phyloP scores from a whole-genome alignment of 1,284 basidiomycete genomes.

The Cryptococcus floricola region DNA sequence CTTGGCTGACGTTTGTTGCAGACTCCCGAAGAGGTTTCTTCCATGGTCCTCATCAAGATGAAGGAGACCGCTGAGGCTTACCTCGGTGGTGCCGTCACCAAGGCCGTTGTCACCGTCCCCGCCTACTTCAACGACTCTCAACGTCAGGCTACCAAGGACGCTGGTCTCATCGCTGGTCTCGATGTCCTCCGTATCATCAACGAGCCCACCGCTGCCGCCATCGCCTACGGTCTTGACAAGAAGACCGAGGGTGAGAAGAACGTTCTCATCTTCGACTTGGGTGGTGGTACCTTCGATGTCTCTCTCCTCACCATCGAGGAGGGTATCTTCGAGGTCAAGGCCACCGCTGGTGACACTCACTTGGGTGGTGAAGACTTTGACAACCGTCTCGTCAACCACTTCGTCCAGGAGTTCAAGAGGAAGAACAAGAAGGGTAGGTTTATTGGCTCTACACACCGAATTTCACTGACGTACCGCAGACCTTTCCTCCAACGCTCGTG shows the following conservation, averaged over 20 bases:
- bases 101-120: constrained; percentile 91
- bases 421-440: constrained; percentile 70
- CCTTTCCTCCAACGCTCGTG: constrained; percentile 86
- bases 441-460: no score
- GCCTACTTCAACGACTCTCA: constrained; percentile 99
- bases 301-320: constrained; percentile 97
- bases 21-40: constrained; percentile 94
- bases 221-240: constrained; percentile 91
- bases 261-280: constrained; percentile 97
- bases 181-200: constrained; percentile 98
- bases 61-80: constrained; percentile 97
- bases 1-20: constrained; percentile 32
- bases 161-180: constrained; percentile 93
- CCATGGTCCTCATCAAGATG: constrained; percentile 98
- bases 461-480: constrained; percentile 49
- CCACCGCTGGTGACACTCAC: constrained; percentile 98
- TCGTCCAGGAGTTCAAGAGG: constrained; percentile 97
- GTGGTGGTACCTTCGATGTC: constrained; percentile 99
- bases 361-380: constrained; percentile 99
- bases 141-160: constrained; percentile 96
- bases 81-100: constrained; percentile 74
- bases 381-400: constrained; percentile 97
- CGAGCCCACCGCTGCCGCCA: constrained; percentile 95
- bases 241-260: constrained; percentile 77
- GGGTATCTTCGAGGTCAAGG: constrained; percentile 99